Evolutionary conservation across 2,329 filamentous ascomycete genomes (phyloP).

Genomic region (Albophoma yamanashiensis): DNA sequence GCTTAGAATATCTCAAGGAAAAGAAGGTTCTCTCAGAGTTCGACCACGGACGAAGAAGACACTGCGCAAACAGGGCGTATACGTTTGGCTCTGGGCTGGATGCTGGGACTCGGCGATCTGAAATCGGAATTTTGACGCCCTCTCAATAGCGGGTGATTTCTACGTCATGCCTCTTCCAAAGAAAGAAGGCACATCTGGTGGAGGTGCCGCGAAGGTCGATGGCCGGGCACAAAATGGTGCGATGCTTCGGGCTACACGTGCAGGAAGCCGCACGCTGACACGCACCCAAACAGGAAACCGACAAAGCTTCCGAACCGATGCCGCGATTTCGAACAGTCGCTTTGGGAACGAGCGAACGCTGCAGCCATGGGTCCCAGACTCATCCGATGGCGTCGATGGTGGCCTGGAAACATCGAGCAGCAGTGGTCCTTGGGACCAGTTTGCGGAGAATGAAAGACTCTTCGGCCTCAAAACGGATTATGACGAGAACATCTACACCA

Average conservation of each 20-base stretch:
- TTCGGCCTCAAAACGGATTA: slow-evolving; percentile 88
- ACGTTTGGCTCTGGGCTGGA: slow-evolving; percentile 8
- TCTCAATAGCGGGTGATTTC: slow-evolving; percentile 10
- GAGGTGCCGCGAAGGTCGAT: slow-evolving; percentile 18
- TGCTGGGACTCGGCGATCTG: slow-evolving; percentile 12
- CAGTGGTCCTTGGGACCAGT: slow-evolving; percentile 73
- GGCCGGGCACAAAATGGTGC: slow-evolving; percentile 25
- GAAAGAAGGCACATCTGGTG: slow-evolving; percentile 24
- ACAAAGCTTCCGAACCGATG: slow-evolving; percentile 71
- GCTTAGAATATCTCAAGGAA: not conserved
- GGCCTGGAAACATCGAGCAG: slow-evolving; percentile 54
- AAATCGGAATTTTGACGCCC: slow-evolving; percentile 13
- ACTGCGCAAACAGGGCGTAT: not conserved
- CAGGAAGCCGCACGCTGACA: slow-evolving; percentile 2
- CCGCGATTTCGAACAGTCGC: slow-evolving; percentile 71
- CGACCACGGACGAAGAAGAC: not conserved
- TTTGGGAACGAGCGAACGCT: slow-evolving; percentile 62
- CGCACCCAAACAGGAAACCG: slow-evolving; percentile 45
- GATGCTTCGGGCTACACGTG: not conserved
- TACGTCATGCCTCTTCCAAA: slow-evolving; percentile 26
- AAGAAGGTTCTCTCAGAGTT: not conserved
- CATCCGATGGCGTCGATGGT: slow-evolving; percentile 50
- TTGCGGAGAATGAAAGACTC: slow-evolving; percentile 75
- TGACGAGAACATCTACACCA: slow-evolving; percentile 92
- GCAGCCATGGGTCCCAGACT: slow-evolving; percentile 70